Evolutionary conservation across 73 alveolate species (phyloP), one percentile per base, ranked within the genome.

Genomic region (Tetrahymena malaccensis): DNA sequence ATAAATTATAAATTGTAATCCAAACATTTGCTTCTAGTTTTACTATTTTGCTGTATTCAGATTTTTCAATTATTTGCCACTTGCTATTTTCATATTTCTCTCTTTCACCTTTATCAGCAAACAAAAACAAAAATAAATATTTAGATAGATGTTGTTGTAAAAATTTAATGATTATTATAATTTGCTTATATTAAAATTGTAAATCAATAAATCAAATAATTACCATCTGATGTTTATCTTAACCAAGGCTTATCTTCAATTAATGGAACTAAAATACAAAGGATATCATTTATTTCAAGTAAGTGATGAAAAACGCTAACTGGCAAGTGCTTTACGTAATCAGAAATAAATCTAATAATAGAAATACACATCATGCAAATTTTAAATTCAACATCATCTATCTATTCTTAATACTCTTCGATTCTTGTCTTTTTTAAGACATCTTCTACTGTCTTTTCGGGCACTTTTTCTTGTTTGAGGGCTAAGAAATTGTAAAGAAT

Each of bases 221-320:
- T 97, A 94, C 99, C 99, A 89, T 96, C 96, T 35, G 94, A 58
- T 57, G 96, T 96, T 95, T 94, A 96, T 93, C 99, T 96, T 34
- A 97, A 37, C 99, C 99, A 98, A n/a, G 99, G 99, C 70, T 99
- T 99, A 95, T 98, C 97, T 97, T 99, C 99, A 97, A 99, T 96
- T 34, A 99, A 98, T 9, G 99, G 99, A 21, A 99, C 99, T 58
- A 99, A 97, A 50, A 99, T 94, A n/a, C 98, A 98, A 43, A 99
- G 99, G 94, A 99, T 98, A 96, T 99, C 99, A 89, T 99, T 98
- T 6, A 98, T 98, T 95, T 99, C 99, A 99, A 99, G 97, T 99
- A 99, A 96, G 93, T 99, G 99, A 96, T 99, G 99, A 40, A 99
- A 99, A 85, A 99, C 99, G 34, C 99, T 99, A 85, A 99, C 96